Base-by-base conservation (phyloP, 2,329 filamentous ascomycete genomes). In the Sporothrix pallida region DNA sequence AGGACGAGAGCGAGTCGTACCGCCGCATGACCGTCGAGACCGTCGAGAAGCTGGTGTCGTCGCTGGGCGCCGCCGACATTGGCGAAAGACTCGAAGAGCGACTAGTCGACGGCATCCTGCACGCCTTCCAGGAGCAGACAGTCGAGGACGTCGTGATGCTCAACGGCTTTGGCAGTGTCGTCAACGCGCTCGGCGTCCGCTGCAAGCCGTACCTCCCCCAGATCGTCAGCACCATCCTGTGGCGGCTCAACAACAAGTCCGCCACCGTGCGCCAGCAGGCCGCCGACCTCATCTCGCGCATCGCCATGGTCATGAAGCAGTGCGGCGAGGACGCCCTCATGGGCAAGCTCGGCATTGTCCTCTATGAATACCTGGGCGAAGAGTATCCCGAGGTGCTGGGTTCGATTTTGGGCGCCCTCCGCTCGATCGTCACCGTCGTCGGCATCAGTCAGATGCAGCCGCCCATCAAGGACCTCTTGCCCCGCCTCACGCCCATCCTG, bases 11-110 rank as follows among this genome's bases (percentile, higher is more conserved):
- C 81, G 96, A 99, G 81, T 92, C 95, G 0, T 99, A 99, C 83
- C 91, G 96, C 69, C 98, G 98, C 86, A 99, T 99, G 96, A 98
- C 96, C 0, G 92, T 99, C 48, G 96, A 99, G 85, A 98, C 96
- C 0, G 90, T 98, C 9, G 96, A 99, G 84, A 99, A 98, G 84
- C 90, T 98, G 67, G 92, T 99, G 79, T 94, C 95, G 17, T 94
- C 94, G 73, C 87, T 98, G 72, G 96, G 96, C 73, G 95, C 95
- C 8, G 95, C 96, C 50, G 96, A 99, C 80, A 95, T 99, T 78
- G 93, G 93, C 31, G 93, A 97, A 82, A 90, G 95, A 56, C 84
- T 99, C 50, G 96, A 99, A 82, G 96, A 98, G 83, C 89, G 94
- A 67, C 88, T 99, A 20, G 94, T 99, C 71, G 96, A 99, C 78